Evolutionary conservation across 805 yeast genomes (phyloP).

Genomic region (Yarrowia phangngaensis): DNA sequence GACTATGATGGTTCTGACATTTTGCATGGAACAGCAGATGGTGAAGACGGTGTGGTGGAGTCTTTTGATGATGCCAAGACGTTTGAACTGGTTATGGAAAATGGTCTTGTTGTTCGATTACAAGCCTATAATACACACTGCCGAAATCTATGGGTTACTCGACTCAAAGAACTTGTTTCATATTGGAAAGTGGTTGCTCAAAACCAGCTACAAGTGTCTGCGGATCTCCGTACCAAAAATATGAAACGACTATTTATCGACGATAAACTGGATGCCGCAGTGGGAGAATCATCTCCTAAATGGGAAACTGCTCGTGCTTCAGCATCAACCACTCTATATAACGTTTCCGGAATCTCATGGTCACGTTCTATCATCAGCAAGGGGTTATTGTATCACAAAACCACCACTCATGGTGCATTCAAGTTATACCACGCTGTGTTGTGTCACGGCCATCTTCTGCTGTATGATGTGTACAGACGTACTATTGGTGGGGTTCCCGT

Average conservation of each 20-base stretch:
- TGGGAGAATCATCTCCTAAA: slow-evolving; percentile 46
- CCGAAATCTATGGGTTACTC: slow-evolving; percentile 17
- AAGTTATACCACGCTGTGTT: slow-evolving; percentile 57
- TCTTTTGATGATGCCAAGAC: slow-evolving; percentile 33
- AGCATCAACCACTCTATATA: slow-evolving; percentile 53
- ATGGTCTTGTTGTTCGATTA: slow-evolving; percentile 11
- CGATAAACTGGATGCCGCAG: slow-evolving; percentile 55
- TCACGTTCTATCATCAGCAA: slow-evolving; percentile 56
- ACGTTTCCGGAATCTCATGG: slow-evolving; percentile 56
- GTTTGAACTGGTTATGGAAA: slow-evolving; percentile 22
- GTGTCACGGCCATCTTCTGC: slow-evolving; percentile 63
- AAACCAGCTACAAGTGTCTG: slow-evolving; percentile 1
- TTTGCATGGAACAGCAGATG: slow-evolving; percentile 47
- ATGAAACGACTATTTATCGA: slow-evolving; percentile 25
- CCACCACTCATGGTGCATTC: slow-evolving; percentile 65
- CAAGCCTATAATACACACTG: slow-evolving; percentile 15
- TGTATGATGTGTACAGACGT: slow-evolving; percentile 53
- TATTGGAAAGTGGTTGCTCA: slow-evolving; percentile 23
- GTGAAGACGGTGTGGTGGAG: slow-evolving; percentile 64
- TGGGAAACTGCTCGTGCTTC: slow-evolving; percentile 54
- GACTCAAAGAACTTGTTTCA: slow-evolving; percentile 11
- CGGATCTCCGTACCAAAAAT: slow-evolving; percentile 12
- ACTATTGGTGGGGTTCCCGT: slow-evolving; percentile 46
- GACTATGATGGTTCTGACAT: slow-evolving; percentile 33
- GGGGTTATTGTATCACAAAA: slow-evolving; percentile 68